A percentile compares a stretch with the other conserved stretches of the same genome.
Evolutionary conservation across 352 stramenopile genomes (phyloP).

Genomic region (Phytophthora kernoviae): DNA sequence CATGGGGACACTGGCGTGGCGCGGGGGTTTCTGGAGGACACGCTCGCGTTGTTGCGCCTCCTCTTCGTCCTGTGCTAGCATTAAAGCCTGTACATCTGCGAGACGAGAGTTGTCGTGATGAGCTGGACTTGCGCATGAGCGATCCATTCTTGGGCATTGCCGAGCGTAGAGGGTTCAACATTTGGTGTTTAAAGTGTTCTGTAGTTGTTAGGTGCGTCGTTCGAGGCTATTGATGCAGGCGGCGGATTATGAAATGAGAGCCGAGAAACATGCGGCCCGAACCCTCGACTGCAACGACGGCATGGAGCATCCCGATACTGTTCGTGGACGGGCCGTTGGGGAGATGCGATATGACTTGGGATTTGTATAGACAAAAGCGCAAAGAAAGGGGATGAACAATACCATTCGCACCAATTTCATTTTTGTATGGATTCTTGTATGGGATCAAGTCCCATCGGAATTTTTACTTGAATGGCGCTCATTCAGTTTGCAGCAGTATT

Average conservation of each 20-base stretch:
- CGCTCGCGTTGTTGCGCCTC: slow-evolving; percentile 44
- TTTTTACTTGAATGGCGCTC: too few species aligned
- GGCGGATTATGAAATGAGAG: slow-evolving; percentile 36
- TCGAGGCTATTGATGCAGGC: slow-evolving; percentile 4
- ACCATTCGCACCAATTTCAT: too few species aligned
- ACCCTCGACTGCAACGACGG: slow-evolving; percentile 32
- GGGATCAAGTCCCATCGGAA: too few species aligned
- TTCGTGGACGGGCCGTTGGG: slow-evolving; percentile 9
- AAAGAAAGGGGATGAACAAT: background rate
- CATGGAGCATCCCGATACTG: slow-evolving; percentile 18
- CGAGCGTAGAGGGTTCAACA: slow-evolving; percentile 44
- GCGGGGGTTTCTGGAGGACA: slow-evolving; percentile 60
- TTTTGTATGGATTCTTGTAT: too few species aligned
- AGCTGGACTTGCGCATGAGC: slow-evolving; percentile 60
- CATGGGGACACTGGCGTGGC: slow-evolving; percentile 67
- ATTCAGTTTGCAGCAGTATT: too few species aligned
- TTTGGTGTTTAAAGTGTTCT: slow-evolving; percentile 13
- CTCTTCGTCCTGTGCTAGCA: slow-evolving; percentile 51
- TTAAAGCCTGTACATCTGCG: slow-evolving; percentile 41
- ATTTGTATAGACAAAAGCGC: background rate
- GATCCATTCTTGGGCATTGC: slow-evolving; percentile 26
- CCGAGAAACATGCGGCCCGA: background rate
- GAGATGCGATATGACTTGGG: slow-evolving; percentile 2
- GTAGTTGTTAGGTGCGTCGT: background rate
- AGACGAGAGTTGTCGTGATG: slow-evolving; percentile 56